phyloP scores from a whole-genome alignment of 2,329 filamentous ascomycete species.

The Dryadomyces quercivorus region DNA sequence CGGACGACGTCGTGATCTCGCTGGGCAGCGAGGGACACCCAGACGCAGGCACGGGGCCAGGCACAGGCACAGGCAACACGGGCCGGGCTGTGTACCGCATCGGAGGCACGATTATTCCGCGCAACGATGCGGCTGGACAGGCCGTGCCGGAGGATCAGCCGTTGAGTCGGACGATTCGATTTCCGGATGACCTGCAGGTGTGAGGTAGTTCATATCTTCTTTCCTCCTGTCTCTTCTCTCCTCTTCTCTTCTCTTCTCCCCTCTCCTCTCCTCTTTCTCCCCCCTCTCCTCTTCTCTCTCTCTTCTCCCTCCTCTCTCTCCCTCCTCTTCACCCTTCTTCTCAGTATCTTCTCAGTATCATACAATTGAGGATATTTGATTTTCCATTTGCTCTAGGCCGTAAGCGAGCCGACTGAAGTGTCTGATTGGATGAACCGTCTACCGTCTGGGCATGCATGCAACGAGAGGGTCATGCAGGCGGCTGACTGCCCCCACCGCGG shows the following conservation, averaged over 20 bases:
- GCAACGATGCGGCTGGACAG: neutral
- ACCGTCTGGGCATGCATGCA: neutral
- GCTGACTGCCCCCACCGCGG: no score
- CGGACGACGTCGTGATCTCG: neutral
- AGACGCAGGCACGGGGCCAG: no score
- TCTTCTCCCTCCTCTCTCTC: neutral
- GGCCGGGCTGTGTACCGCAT: constrained; percentile 23
- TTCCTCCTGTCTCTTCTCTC: neutral
- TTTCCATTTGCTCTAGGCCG: neutral
- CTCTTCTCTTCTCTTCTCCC: neutral
- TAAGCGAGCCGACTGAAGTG: neutral
- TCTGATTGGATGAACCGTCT: neutral
- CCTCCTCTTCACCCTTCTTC: neutral
- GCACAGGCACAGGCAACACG: neutral
- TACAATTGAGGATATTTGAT: neutral
- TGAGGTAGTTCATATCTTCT: neutral
- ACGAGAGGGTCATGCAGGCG: neutral
- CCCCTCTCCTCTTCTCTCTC: neutral
- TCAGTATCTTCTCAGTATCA: neutral
- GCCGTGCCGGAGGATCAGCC: neutral
- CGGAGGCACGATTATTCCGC: constrained; percentile 26
- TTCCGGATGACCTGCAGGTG: constrained; percentile 27
- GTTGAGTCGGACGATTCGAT: constrained; percentile 24
- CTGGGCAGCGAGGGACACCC: constrained; percentile 5
- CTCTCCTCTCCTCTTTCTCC: neutral